Evolutionary conservation across 345 rosid species (phyloP), one percentile per base, ranked within the genome.

Genomic region (Gossypium thurberi): DNA sequence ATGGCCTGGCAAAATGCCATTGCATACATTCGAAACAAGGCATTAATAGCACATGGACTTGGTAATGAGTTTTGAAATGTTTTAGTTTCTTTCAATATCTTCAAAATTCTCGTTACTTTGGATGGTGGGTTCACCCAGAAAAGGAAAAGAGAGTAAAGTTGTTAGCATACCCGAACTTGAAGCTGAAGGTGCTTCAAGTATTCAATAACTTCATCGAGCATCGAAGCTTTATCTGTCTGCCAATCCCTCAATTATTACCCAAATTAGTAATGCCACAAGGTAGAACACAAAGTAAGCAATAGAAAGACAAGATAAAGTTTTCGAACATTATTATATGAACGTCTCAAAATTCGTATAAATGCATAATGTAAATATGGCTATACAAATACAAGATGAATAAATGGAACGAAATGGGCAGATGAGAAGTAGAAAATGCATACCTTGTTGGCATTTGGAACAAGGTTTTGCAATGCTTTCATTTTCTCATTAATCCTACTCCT

Each of bases 401-500:
- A 44, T 44, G 40, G 40, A 33, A 5, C 7, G 40, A 33, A 33
- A 33, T 33, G 2, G 65, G 18, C 6, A 3, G 14, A 40, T 13
- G 17, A 46, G 13, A 37, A 62, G 33, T 0, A 43, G 60, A 23
- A 23, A 26, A 68, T 15, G 59, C 1, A 23, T 75, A 92, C 98
- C 96, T 92, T 95, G 70, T 91, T 95, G 55, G 99, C 91, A 75
- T 95, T 92, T 4, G 99, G 99, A 76, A 92, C 89, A 47, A 95
- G 84, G 79, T 86, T 91, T 51, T 95, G 99, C 69, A 95, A 85
- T 14, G 99, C 98, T 77, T 91, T 95, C 98, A 95, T 95, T 81
- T 92, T 95, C 84, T 92, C 99, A 78, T 95, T 95, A 68, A 95
- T 95, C 85, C 91, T 87, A 62, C 96, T 95, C 81, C 98, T 86